These are phyloP conservation scores for Teunomyces kruisii DNA, from an alignment of 805 yeast genomes.

Conservation along the genomic window DNA sequence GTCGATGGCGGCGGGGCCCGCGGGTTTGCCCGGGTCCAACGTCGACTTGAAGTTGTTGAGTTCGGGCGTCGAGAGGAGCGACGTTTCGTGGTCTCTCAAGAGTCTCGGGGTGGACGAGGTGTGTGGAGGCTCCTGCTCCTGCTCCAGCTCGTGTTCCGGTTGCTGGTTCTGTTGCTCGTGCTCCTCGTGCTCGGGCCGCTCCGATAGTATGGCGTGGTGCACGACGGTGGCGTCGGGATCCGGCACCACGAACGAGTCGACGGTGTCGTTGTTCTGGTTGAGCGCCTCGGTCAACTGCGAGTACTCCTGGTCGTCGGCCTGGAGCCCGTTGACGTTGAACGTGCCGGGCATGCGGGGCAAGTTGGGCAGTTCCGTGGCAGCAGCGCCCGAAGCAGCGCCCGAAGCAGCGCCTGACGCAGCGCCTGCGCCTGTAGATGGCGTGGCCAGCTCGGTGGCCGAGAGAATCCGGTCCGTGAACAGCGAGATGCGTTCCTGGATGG, in stretches of 20 bases:
- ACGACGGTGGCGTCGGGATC: not conserved
- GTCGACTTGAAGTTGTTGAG: constrained; percentile 28
- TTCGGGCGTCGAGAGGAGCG: constrained; percentile 8
- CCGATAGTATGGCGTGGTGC: not conserved
- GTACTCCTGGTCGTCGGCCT: constrained; percentile 13
- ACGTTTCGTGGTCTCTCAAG: not conserved
- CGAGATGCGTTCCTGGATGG: constrained; percentile 13
- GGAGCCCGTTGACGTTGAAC: constrained; percentile 46
- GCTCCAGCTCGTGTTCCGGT: no score
- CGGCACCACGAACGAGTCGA: constrained; percentile 6
- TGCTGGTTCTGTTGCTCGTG: no score
- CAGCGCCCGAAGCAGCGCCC: not conserved
- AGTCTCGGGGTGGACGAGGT: constrained; percentile 7
- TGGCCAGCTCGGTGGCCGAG: constrained; percentile 4
- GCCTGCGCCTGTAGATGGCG: no score
- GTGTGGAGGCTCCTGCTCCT: no score
- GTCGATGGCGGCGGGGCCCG: constrained; percentile 16
- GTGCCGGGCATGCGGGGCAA: constrained; percentile 49
- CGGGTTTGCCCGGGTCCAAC: constrained; percentile 48
- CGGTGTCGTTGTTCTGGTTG: constrained; percentile 6
- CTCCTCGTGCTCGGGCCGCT: no score
- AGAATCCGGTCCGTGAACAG: constrained; percentile 12
- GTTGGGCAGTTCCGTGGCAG: constrained; percentile 1
- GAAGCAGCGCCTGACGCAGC: no score
- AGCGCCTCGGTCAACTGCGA: constrained; percentile 10